Conservation (phyloP, 2,329 filamentous ascomycete genomes). For the Microcyclospora tardicrescens region DNA sequence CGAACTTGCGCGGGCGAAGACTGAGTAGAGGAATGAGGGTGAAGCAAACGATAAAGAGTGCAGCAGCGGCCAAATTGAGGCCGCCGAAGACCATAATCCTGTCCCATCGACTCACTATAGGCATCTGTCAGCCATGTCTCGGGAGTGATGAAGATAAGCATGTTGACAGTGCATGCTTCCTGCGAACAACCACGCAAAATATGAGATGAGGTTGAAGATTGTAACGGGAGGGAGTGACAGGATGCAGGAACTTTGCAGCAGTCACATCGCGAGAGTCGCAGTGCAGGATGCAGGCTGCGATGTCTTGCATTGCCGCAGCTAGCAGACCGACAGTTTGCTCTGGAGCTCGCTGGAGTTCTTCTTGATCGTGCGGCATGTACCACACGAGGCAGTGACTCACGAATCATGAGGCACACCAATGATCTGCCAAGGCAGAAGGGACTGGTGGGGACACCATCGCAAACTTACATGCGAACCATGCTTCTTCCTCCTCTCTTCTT, state of each 20-base stretch:
- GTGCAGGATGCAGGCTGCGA: conserved; percentile 1
- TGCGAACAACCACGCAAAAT: background rate
- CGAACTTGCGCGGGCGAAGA: conserved; percentile 80
- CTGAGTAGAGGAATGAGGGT: conserved; percentile 74
- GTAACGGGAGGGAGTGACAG: conserved; percentile 2
- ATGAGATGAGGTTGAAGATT: background rate
- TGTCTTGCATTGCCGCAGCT: conserved; percentile 9
- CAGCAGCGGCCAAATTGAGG: conserved; percentile 78
- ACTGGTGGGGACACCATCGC: background rate
- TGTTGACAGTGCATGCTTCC: background rate
- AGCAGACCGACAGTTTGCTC: too few relatives aligned
- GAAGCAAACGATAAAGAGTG: conserved; percentile 90
- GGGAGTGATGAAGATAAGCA: conserved; percentile 10
- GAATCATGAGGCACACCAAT: too few relatives aligned
- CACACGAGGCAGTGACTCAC: too few relatives aligned
- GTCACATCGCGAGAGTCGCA: conserved; percentile 1
- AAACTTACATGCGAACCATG: conserved; percentile 85
- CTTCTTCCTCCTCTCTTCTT: conserved; percentile 86
- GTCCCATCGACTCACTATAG: conserved; percentile 90
- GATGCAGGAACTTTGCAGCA: conserved; percentile 16
- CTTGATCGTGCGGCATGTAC: too few relatives aligned
- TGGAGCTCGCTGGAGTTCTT: too few relatives aligned
- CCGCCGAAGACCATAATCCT: conserved; percentile 81
- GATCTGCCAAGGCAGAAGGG: too few relatives aligned
- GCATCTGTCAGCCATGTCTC: conserved; percentile 20